Evolutionary conservation across 78 protist genomes (phyloP), one percentile per base, ranked within the genome.

Genomic region (Mantamonas sphyraenae): DNA sequence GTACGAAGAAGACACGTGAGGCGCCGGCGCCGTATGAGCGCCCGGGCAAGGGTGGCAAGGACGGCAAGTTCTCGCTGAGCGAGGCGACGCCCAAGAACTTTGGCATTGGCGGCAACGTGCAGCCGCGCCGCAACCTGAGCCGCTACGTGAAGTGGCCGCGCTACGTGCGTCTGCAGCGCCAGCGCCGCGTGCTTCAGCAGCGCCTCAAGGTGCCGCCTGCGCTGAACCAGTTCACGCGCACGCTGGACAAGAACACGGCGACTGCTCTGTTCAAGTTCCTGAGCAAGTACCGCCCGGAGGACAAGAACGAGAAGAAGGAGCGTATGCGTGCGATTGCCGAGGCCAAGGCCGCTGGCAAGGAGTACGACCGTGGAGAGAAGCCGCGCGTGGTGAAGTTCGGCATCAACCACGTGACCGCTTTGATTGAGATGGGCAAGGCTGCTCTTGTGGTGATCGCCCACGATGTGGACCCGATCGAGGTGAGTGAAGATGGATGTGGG

Each of bases 401-500:
- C 34, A 62, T 97, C 77, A 92, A 96, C 90, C 92, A 92, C 76
- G 87, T 97, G 74, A 83, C 95, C 57, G 55, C 75, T 64, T 77
- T 93, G 38, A 73, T 96, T 61, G 99, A 95, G 91, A 61, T 74
- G 79, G 88, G 91, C 95, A 93, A 89, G 89, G 99, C 99, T n/a
- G 28, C 80, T 74, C 86, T 97, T 39, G 99, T 97, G 50, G 91
- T 96, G 71, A 95, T 97, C 57, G 99, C 99, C 2, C 92, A 88
- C 91, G 99, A 95, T 59, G 98, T 97, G n/a, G 98, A 92, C 85
- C 99, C 99, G 65, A 77, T 97, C 64, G 99, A 95, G 85, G 85
- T 81, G 28, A 57, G 80, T 71, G 37, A n/a, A n/a, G n/a, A n/a
- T n/a, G n/a, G n/a, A n/a, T n/a, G n/a, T n/a, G n/a, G n/a, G n/a